Conservation (phyloP, 768 basidiomycete genomes). For the Rhodotorula graminis region DNA sequence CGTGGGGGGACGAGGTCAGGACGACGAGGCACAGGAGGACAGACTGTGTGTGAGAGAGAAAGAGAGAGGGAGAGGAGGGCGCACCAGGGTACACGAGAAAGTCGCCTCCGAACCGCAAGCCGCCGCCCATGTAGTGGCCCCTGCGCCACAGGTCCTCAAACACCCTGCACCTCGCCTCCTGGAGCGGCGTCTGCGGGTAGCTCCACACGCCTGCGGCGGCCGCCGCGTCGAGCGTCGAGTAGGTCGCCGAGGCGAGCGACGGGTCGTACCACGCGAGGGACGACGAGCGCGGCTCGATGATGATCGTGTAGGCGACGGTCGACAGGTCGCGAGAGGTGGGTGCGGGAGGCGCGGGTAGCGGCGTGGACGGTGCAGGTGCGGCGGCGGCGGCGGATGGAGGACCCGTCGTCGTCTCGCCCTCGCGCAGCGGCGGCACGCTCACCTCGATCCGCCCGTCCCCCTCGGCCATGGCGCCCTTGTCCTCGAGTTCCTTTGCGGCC, state of each 20-base stretch:
- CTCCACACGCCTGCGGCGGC: slow-evolving; percentile 63
- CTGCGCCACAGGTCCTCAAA: slow-evolving; percentile 75
- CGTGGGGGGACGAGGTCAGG: too few relatives aligned
- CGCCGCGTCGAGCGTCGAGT: slow-evolving; percentile 60
- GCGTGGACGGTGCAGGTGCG: slow-evolving; percentile 45
- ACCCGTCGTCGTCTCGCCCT: slow-evolving; percentile 52
- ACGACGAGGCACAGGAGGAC: too few relatives aligned
- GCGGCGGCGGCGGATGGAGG: slow-evolving; percentile 22
- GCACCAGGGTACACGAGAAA: slow-evolving; percentile 92
- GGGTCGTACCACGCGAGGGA: slow-evolving; percentile 66
- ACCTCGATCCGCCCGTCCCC: slow-evolving; percentile 10
- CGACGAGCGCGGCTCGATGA: slow-evolving; percentile 63
- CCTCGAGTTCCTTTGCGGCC: slow-evolving; percentile 49
- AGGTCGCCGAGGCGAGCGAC: slow-evolving; percentile 45
- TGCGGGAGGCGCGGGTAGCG: slow-evolving; percentile 60
- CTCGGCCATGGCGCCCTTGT: not conserved
- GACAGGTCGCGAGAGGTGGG: not conserved
- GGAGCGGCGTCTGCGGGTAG: slow-evolving; percentile 43
- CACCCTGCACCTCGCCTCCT: slow-evolving; percentile 71
- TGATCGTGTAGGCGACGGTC: slow-evolving; percentile 41
- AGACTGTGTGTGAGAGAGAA: too few relatives aligned
- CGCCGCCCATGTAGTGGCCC: slow-evolving; percentile 80
- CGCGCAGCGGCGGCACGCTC: slow-evolving; percentile 10
- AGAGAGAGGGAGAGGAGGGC: slow-evolving; percentile 40
- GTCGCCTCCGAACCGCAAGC: slow-evolving; percentile 92